Conservation (phyloP, 129 eudicot genomes). For the Flaveria bidentis region DNA sequence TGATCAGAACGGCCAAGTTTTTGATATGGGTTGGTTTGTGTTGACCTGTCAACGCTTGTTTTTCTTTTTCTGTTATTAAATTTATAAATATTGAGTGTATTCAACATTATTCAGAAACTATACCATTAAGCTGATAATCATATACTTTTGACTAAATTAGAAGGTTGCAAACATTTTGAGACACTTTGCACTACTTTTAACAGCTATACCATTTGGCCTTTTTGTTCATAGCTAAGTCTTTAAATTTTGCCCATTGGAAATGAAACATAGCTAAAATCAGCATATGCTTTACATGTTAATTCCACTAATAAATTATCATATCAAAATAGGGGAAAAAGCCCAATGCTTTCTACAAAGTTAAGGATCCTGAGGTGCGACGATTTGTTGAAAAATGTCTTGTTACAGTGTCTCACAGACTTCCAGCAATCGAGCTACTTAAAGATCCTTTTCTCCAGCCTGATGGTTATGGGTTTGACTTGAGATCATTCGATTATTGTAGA, state of each 20-base stretch:
- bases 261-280: not conserved
- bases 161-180: slow-evolving; percentile 11
- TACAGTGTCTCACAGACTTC: slow-evolving; percentile 62
- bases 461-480: slow-evolving; percentile 49
- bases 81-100: not conserved
- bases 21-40: not conserved
- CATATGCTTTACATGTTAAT: not conserved
- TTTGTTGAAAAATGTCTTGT: slow-evolving; percentile 89
- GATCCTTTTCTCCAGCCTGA: slow-evolving; percentile 84
- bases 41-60: slow-evolving; percentile 10
- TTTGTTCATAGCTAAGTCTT: too few species aligned
- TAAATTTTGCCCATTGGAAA: not conserved
- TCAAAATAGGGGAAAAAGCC: slow-evolving; percentile 77
- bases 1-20: not conserved
- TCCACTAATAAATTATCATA: slow-evolving; percentile 6
- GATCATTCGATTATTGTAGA: slow-evolving; percentile 45
- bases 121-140: not conserved
- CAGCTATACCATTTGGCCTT: not conserved
- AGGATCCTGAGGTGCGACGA: slow-evolving; percentile 70
- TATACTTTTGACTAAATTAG: not conserved
- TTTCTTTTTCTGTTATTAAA: not conserved
- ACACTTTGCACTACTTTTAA: slow-evolving; percentile 6
- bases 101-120: not conserved
- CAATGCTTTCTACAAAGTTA: slow-evolving; percentile 69
- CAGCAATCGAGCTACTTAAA: slow-evolving; percentile 76